Base-by-base conservation (phyloP, 2,329 filamentous ascomycete species). In the Beauveria caledonica region DNA sequence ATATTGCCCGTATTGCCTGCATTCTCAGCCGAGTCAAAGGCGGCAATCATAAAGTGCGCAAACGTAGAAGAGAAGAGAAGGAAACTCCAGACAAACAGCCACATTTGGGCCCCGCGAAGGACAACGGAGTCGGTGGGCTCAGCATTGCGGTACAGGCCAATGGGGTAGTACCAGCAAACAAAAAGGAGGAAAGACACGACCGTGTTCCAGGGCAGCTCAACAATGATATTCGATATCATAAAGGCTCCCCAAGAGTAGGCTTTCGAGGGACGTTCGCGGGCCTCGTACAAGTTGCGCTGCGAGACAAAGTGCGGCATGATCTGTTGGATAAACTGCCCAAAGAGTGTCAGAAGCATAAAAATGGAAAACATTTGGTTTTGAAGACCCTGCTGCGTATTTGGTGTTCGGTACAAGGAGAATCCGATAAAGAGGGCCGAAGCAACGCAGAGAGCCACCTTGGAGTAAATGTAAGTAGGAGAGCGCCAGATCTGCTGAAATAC, bases 401-500 rank as follows among this genome's bases (percentile, higher is more conserved):
- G 83, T 1, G 88, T 85, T 45, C 84, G 80, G 79, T 83, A 90
- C 74, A 94, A 92, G 58, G 88, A 86, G 72, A 92, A 91, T 39
- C 90, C 90, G 67, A 94, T 89, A 71, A 93, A 95, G 13, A 95
- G 80, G 4, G 86, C 76, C 39, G 82, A 75, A 15, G 85, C 73
- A 23, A 82, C 75, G 70, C 86, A 90, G 19, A 95, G 85, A 1
- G 80, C 77, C 0, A 80, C 71, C 78, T 96, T 96, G 68, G 89
- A 87, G 77, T 93, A 95, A 72, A 96, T 92, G 77, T 96, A 96
- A 4, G 86, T 82, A 0, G 92, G 92, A 0, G 87, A 92, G 62
- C 92, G 88, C 91, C 92, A 96, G 80, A 94, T 95, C 72, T 96
- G 91, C 70, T 92, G 84, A 78, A 94, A 94, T 27, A 94, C 88